Conservation (phyloP, 176 grass and related monocot species). For the Oryza nivara region DNA sequence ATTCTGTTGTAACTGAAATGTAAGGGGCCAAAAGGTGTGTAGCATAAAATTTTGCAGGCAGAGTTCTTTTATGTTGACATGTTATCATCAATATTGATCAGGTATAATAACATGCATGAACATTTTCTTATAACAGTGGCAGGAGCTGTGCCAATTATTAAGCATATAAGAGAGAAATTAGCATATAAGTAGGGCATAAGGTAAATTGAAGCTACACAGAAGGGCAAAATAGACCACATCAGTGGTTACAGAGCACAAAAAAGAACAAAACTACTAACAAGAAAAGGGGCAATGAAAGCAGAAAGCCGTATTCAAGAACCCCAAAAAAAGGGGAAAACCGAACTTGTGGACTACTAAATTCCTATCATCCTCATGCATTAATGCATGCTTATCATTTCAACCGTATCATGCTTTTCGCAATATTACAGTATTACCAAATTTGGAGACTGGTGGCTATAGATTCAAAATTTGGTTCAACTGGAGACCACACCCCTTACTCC, state of each 20-base stretch:
- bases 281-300: background rate
- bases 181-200: background rate
- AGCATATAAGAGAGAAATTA: no score
- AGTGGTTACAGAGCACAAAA: background rate
- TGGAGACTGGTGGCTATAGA: background rate
- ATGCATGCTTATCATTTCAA: background rate
- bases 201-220: background rate
- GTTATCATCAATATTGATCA: background rate
- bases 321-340: background rate
- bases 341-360: background rate
- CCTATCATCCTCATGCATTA: background rate
- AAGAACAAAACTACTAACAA: background rate
- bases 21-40: background rate
- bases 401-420: background rate
- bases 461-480: conserved; percentile 2
- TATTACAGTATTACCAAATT: background rate
- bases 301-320: background rate
- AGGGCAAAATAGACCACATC: background rate
- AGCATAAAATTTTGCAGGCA: background rate
- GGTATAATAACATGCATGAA: background rate
- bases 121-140: background rate
- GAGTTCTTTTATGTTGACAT: background rate
- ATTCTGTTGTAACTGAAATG: background rate
- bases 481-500: background rate
- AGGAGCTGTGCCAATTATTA: background rate